Evolutionary conservation across 2,329 filamentous ascomycete genomes (phyloP).

Genomic region (Monosporascus ibericus): DNA sequence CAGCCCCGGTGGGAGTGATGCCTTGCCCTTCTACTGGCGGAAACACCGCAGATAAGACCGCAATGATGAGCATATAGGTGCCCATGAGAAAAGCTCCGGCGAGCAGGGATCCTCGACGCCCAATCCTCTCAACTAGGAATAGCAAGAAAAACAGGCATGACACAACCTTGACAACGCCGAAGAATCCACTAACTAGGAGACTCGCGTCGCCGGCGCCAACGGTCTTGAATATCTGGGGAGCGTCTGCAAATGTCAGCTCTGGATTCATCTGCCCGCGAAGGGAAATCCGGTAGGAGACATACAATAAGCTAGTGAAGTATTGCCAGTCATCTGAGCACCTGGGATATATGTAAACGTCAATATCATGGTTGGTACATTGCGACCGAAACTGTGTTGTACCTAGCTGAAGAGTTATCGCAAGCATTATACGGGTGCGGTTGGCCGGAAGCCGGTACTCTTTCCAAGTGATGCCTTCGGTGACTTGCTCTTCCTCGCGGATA

Average conservation of each 20-base stretch:
- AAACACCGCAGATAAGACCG: slow-evolving; percentile 38
- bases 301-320: slow-evolving; percentile 45
- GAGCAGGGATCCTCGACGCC: slow-evolving; percentile 42
- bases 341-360: neutral
- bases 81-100: slow-evolving; percentile 44
- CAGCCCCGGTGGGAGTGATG: slow-evolving; percentile 34
- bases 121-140: slow-evolving; percentile 43
- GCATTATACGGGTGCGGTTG: slow-evolving; percentile 41
- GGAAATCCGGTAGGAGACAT: neutral
- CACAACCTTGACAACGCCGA: slow-evolving; percentile 45
- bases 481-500: slow-evolving; percentile 39
- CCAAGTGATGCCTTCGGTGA: slow-evolving; percentile 39
- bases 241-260: slow-evolving; percentile 26
- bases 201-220: slow-evolving; percentile 41
- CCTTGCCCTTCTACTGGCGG: slow-evolving; percentile 28
- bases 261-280: neutral
- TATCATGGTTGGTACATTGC: neutral
- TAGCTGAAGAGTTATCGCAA: slow-evolving; percentile 44
- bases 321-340: slow-evolving; percentile 41
- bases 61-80: slow-evolving; percentile 45
- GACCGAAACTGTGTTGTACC: slow-evolving; percentile 15
- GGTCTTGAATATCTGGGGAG: slow-evolving; percentile 44
- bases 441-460: slow-evolving; percentile 39
- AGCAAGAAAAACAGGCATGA: slow-evolving; percentile 40
- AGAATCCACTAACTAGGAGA: slow-evolving; percentile 46